These are phyloP conservation scores for Rhizopus sp. DNA, from an alignment of 371 early-diverging fungal species.

Conservation along the genomic window DNA sequence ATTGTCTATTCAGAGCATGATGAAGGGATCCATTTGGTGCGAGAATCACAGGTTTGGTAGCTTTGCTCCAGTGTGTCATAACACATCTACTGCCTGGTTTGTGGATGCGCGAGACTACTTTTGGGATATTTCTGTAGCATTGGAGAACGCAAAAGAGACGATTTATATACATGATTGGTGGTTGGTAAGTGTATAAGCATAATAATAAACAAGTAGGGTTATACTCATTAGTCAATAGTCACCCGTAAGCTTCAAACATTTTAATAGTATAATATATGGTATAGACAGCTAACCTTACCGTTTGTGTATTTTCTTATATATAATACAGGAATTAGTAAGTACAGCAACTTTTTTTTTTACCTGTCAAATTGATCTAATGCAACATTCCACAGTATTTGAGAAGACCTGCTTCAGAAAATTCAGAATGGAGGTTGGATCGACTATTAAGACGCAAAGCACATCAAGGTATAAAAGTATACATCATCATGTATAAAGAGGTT, in stretches of 20 bases:
- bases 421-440: constrained; percentile 77
- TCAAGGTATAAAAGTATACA: constrained; percentile 85
- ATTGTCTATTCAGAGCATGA: constrained; percentile 37
- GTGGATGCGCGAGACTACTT: constrained; percentile 87
- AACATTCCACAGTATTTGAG: constrained; percentile 63
- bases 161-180: constrained; percentile 96
- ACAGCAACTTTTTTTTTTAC: neutral
- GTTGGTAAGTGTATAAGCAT: constrained; percentile 52
- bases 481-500: constrained; percentile 89
- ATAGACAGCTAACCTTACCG: neutral
- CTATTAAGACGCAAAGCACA: constrained; percentile 81
- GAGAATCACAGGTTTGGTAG: constrained; percentile 67
- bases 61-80: constrained; percentile 74
- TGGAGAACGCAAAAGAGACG: constrained; percentile 71
- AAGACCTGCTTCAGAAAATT: constrained; percentile 66
- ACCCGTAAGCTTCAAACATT: neutral
- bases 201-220: neutral
- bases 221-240: neutral
- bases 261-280: neutral
- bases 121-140: constrained; percentile 73
- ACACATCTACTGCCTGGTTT: constrained; percentile 65
- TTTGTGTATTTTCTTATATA: neutral
- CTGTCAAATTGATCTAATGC: neutral
- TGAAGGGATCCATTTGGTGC: constrained; percentile 54
- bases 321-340: constrained; percentile 4